Evolutionary conservation across 1,139 yeast genomes (phyloP).

Genomic region (Taphrina communis): DNA sequence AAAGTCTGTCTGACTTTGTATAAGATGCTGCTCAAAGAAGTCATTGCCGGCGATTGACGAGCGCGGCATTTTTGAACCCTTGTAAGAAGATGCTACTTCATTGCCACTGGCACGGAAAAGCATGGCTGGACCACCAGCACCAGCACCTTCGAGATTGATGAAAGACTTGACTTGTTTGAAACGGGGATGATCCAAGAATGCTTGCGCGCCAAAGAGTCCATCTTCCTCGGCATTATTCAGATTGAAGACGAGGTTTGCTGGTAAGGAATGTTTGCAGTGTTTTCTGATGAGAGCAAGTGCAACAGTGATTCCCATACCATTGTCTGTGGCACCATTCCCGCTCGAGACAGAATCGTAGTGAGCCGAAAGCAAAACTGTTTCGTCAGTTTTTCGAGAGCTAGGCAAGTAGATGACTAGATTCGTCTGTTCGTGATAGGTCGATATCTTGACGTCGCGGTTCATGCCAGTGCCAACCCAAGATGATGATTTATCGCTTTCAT

Average conservation of each 20-base stretch:
- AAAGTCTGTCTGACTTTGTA: conserved; percentile 85
- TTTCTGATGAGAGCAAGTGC: conserved; percentile 71
- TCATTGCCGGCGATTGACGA: conserved; percentile 47
- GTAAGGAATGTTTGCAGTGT: conserved; percentile 61
- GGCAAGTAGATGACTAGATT: conserved; percentile 34
- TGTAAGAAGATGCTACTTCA: conserved; percentile 47
- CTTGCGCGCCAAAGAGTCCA: conserved; percentile 81
- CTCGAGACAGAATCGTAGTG: conserved; percentile 92
- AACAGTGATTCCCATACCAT: conserved; percentile 89
- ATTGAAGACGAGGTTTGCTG: conserved; percentile 76
- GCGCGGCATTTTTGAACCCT: conserved; percentile 46
- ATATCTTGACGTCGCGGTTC: conserved; percentile 17
- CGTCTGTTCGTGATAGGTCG: conserved; percentile 36
- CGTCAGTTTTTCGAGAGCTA: conserved; percentile 53
- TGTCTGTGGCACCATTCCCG: conserved; percentile 87
- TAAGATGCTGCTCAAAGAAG: conserved; percentile 55
- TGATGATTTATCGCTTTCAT: conserved; percentile 32
- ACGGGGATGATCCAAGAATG: conserved; percentile 80
- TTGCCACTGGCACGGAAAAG: conserved; percentile 83
- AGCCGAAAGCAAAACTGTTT: conserved; percentile 77
- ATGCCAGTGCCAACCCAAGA: conserved; percentile 5
- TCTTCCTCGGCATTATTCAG: conserved; percentile 91
- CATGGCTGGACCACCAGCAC: conserved; percentile 88
- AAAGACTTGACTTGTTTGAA: conserved; percentile 65
- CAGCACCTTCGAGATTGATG: conserved; percentile 92